These are phyloP conservation scores for Melanomma pulvis-pyrius DNA, from an alignment of 495 filamentous ascomycete genomes.

Conservation along the genomic window DNA sequence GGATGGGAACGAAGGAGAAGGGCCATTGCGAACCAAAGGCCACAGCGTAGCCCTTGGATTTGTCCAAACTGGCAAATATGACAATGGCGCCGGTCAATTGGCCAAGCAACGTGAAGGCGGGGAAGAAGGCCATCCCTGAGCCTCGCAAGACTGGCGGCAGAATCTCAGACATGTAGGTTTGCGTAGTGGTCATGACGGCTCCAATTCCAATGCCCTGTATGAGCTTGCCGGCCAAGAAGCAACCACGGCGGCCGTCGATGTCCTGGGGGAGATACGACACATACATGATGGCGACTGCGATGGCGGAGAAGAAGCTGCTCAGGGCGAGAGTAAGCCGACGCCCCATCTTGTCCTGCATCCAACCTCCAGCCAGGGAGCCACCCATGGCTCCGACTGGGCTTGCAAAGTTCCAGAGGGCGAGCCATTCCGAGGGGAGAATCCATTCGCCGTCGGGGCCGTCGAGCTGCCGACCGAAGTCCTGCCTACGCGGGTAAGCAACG, in stretches of 20 bases:
- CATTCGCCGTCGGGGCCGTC: conserved; percentile 43
- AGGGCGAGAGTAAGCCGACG: conserved; percentile 47
- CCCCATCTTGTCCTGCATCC: conserved; percentile 49
- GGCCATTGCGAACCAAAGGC: conserved; percentile 37
- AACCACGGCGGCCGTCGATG: conserved; percentile 21
- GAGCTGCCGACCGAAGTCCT: conserved; percentile 43
- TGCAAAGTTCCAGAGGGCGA: conserved; percentile 51
- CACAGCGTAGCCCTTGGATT: conserved; percentile 28
- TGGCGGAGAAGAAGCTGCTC: conserved; percentile 47
- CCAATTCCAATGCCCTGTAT: conserved; percentile 51
- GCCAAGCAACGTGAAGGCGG: conserved; percentile 52
- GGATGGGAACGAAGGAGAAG: conserved; percentile 33
- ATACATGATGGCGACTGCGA: conserved; percentile 44
- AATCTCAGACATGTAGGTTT: conserved; percentile 55
- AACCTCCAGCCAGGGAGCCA: conserved; percentile 48
- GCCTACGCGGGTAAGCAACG: conserved; percentile 34
- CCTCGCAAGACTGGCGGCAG: conserved; percentile 50
- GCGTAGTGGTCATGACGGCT: conserved; percentile 48
- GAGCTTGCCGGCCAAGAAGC: conserved; percentile 31
- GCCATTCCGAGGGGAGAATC: conserved; percentile 54
- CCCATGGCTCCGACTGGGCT: conserved; percentile 50
- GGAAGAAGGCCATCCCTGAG: conserved; percentile 51
- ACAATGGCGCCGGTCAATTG: conserved; percentile 52
- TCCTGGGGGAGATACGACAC: conserved; percentile 28
- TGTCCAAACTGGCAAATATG: conserved; percentile 41